Percentiles rank a stretch among this genome's conserved stretches.
Evolutionary conservation across 768 basidiomycete genomes (phyloP).

Genomic region (Tricholomella constricta): DNA sequence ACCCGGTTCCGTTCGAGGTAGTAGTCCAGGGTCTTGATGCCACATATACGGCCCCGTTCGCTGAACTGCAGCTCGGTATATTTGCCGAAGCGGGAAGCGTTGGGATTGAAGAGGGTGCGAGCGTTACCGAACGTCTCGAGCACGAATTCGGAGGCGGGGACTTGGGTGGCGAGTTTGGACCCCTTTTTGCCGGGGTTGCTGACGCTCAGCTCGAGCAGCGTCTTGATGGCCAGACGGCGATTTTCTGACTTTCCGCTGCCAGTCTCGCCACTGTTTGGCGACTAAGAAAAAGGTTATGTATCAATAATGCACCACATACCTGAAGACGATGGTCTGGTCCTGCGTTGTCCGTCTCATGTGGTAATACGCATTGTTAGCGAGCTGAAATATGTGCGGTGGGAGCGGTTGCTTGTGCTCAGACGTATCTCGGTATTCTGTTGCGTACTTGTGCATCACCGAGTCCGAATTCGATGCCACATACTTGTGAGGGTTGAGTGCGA

Average conservation of each 20-base stretch:
- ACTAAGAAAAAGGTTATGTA: background rate
- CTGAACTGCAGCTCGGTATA: constrained; percentile 98
- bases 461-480: constrained; percentile 85
- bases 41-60: constrained; percentile 84
- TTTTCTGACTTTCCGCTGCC: constrained; percentile 94
- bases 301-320: constrained; percentile 48
- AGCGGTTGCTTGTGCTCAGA: constrained; percentile 57
- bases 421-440: constrained; percentile 81
- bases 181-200: constrained; percentile 92
- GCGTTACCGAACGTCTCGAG: constrained; percentile 95
- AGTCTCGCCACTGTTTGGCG: constrained; percentile 73
- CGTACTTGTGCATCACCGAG: constrained; percentile 81
- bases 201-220: constrained; percentile 88
- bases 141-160: constrained; percentile 94
- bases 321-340: constrained; percentile 89
- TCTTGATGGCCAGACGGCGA: constrained; percentile 86
- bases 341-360: constrained; percentile 93
- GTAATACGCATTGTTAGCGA: constrained; percentile 91
- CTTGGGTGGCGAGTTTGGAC: constrained; percentile 79
- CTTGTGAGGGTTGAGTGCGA: constrained; percentile 94
- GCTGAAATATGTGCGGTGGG: constrained; percentile 90
- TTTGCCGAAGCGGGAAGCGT: constrained; percentile 96
- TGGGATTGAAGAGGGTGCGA: constrained; percentile 88
- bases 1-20: constrained; percentile 92
- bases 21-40: constrained; percentile 95